phyloP scores from a whole-genome alignment of 2,329 filamentous ascomycete species.

The Pestalotiopsis sp. region DNA sequence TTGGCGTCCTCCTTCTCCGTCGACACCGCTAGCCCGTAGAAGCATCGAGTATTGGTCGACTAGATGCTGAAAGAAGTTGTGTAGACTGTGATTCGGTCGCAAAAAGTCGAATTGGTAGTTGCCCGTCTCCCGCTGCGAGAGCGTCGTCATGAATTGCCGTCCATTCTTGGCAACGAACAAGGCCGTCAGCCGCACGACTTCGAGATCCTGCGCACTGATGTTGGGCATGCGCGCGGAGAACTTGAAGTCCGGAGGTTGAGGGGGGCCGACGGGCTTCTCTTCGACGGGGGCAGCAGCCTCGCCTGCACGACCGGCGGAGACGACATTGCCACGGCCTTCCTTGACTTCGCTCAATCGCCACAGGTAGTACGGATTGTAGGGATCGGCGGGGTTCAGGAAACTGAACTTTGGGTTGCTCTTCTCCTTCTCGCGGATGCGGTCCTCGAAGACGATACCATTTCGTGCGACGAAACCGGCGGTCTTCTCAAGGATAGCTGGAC shows the following conservation, averaged over 20 bases:
- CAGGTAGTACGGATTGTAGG: constrained; percentile 84
- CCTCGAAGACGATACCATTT: constrained; percentile 70
- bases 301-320: constrained; percentile 72
- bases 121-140: constrained; percentile 83
- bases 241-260: constrained; percentile 81
- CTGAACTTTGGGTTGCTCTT: constrained; percentile 85
- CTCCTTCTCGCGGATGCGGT: constrained; percentile 83
- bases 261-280: constrained; percentile 77
- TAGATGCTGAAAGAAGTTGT: constrained; percentile 91
- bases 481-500: constrained; percentile 71
- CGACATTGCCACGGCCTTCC: constrained; percentile 76
- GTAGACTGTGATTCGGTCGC: constrained; percentile 90
- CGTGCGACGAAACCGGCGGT: constrained; percentile 87
- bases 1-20: constrained; percentile 65
- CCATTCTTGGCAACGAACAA: constrained; percentile 93
- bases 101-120: constrained; percentile 98
- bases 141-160: constrained; percentile 83
- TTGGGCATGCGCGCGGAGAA: constrained; percentile 97
- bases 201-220: constrained; percentile 91
- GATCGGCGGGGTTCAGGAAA: constrained; percentile 77
- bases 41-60: constrained; percentile 92
- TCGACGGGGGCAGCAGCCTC: constrained; percentile 56
- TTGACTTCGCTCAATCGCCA: constrained; percentile 89
- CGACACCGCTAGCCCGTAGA: constrained; percentile 65
- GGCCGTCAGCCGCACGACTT: constrained; percentile 74